phyloP scores from a whole-genome alignment of 192 early-diverging fungal genomes.

The Gryganskiella cystojenkinii region DNA sequence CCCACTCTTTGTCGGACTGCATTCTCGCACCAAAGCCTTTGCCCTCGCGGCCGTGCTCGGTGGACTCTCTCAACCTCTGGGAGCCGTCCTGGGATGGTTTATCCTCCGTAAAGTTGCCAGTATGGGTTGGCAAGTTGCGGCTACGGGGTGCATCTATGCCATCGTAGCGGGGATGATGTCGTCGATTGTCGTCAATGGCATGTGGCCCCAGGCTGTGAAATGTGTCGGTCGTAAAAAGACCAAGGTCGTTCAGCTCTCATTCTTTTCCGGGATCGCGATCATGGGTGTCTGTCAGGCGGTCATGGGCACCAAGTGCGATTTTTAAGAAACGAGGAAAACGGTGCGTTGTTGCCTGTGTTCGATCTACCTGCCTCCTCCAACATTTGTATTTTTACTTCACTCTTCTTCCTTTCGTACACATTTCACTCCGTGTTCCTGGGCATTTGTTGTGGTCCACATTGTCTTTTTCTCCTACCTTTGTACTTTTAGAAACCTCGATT shows the following conservation, averaged over 20 bases:
- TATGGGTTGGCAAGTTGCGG: constrained; percentile 54
- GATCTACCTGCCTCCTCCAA: not conserved
- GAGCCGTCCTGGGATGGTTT: constrained; percentile 61
- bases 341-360: no score
- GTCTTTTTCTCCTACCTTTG: not conserved
- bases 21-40: constrained; percentile 58
- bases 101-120: constrained; percentile 40
- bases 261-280: constrained; percentile 44
- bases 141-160: constrained; percentile 61
- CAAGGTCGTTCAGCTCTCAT: constrained; percentile 38
- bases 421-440: no score
- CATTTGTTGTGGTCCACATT: no score
- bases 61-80: constrained; percentile 64
- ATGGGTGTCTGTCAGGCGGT: constrained; percentile 49
- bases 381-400: not conserved
- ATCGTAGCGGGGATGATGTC: constrained; percentile 66
- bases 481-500: no score
- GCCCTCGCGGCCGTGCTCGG: constrained; percentile 57
- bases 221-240: constrained; percentile 43
- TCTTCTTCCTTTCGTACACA: not conserved
- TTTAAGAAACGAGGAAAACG: constrained; percentile 12
- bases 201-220: constrained; percentile 54
- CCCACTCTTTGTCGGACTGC: constrained; percentile 61
- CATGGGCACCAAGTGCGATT: constrained; percentile 45
- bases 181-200: constrained; percentile 61